Evolutionary conservation across 169 alveolate genomes (phyloP).

Genomic region (Plasmodium coatneyi): DNA sequence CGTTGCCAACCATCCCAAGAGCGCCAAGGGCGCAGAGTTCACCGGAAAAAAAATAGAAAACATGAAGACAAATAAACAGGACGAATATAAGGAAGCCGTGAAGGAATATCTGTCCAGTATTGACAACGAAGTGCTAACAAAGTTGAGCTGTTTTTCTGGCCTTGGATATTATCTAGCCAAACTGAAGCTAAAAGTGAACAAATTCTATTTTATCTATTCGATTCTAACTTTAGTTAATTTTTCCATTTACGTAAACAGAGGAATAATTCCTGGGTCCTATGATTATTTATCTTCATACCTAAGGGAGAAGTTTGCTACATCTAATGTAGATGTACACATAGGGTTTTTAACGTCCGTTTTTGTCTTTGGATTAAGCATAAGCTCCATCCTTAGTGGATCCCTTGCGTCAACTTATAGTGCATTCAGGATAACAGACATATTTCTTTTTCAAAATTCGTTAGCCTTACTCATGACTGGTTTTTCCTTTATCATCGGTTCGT

Average conservation of each 20-base stretch:
- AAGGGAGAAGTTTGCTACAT: slow-evolving; percentile 4
- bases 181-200: slow-evolving; percentile 26
- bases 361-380: slow-evolving; percentile 58
- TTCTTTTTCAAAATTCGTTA: slow-evolving; percentile 24
- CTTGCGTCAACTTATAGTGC: slow-evolving; percentile 29
- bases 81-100: neutral
- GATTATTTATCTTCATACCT: slow-evolving; percentile 41
- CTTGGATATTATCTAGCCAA: neutral
- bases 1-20: neutral
- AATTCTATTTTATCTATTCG: slow-evolving; percentile 34
- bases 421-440: slow-evolving; percentile 20
- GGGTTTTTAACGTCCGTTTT: slow-evolving; percentile 48
- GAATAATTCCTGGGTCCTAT: slow-evolving; percentile 61
- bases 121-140: neutral
- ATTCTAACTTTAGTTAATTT: slow-evolving; percentile 28
- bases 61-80: neutral
- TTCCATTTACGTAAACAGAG: slow-evolving; percentile 52
- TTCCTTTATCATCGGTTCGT: slow-evolving; percentile 31
- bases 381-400: slow-evolving; percentile 44
- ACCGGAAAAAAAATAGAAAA: neutral
- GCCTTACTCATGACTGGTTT: slow-evolving; percentile 35
- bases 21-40: neutral
- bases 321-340: slow-evolving; percentile 65
- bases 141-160: neutral
- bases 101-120: slow-evolving; percentile 7